Conservation (phyloP, 176 grass and related monocot genomes). For the Raddia distichophylla region DNA sequence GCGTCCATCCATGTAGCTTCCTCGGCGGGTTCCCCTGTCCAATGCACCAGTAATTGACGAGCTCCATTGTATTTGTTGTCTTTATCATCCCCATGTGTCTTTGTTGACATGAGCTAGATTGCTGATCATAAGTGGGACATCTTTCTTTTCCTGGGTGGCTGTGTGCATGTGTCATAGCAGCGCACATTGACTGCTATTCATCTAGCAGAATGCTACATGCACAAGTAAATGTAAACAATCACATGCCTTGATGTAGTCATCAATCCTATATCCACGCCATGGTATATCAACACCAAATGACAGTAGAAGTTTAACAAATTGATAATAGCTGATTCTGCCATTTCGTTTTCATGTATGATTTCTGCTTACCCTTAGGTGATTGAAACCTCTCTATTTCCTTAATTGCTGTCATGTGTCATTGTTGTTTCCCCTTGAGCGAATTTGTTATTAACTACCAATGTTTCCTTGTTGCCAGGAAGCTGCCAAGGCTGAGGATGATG, state of each 20-base stretch:
- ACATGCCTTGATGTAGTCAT: not conserved
- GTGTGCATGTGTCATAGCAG: not conserved
- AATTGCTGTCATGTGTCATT: not conserved
- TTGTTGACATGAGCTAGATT: not conserved
- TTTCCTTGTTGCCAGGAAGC: conserved; percentile 46
- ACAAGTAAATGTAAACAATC: not conserved
- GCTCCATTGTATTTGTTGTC: not conserved
- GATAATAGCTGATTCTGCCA: not conserved
- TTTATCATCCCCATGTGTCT: not conserved
- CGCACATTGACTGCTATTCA: not conserved
- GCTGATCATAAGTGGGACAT: not conserved
- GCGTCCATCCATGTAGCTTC: no score
- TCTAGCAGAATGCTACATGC: not conserved
- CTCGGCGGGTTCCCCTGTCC: no score
- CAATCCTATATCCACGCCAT: not conserved
- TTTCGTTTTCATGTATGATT: not conserved
- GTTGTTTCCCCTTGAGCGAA: not conserved
- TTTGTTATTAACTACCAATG: conserved; percentile 7
- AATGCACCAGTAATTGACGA: no score
- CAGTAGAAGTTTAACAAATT: not conserved
- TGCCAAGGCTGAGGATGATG: conserved; percentile 48
- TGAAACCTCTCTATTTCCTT: not conserved
- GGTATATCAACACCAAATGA: not conserved
- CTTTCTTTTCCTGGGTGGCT: not conserved
- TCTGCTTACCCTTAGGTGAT: not conserved